phyloP scores from a whole-genome alignment of 2,329 filamentous ascomycete species.

The Fonsecaea pugnacius region DNA sequence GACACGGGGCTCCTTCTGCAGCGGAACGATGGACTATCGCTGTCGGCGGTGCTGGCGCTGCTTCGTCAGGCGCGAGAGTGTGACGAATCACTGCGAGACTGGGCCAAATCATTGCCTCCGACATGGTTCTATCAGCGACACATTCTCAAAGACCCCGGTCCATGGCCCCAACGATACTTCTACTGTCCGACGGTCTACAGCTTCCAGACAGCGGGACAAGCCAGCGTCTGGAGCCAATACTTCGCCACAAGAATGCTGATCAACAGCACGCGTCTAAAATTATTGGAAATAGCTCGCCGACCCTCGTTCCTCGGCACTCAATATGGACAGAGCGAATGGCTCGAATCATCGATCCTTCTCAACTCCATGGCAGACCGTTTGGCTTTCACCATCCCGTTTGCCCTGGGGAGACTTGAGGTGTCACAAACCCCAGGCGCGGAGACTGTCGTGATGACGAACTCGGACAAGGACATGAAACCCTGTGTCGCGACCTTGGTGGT shows the following conservation, averaged over 20 bases:
- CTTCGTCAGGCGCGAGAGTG: conserved; percentile 11
- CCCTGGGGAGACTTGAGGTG: conserved; percentile 13
- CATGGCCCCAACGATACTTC: conserved; percentile 30
- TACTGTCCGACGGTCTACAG: conserved; percentile 37
- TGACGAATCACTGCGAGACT: conserved; percentile 19
- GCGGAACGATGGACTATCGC: background rate
- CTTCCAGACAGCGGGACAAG: conserved; percentile 34
- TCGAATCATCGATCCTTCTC: background rate
- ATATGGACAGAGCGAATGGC: background rate
- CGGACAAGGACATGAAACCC: conserved; percentile 31
- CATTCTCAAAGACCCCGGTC: conserved; percentile 15
- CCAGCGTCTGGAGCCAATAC: conserved; percentile 38
- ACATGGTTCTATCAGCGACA: conserved; percentile 18
- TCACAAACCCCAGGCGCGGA: background rate
- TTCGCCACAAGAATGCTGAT: conserved; percentile 37
- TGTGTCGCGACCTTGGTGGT: conserved; percentile 26
- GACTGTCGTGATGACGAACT: conserved; percentile 48
- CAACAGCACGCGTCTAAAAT: conserved; percentile 35
- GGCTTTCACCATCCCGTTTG: conserved; percentile 21
- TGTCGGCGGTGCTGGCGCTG: conserved; percentile 4
- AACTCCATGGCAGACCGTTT: conserved; percentile 18
- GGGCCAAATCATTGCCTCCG: conserved; percentile 11
- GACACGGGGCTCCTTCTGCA: conserved; percentile 7
- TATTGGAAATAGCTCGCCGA: conserved; percentile 21
- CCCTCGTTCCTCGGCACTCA: background rate